Percentiles rank a stretch among this genome's conserved stretches.
Conservation (phyloP, 441 rosid genomes). For the Mallotus japonicus region DNA sequence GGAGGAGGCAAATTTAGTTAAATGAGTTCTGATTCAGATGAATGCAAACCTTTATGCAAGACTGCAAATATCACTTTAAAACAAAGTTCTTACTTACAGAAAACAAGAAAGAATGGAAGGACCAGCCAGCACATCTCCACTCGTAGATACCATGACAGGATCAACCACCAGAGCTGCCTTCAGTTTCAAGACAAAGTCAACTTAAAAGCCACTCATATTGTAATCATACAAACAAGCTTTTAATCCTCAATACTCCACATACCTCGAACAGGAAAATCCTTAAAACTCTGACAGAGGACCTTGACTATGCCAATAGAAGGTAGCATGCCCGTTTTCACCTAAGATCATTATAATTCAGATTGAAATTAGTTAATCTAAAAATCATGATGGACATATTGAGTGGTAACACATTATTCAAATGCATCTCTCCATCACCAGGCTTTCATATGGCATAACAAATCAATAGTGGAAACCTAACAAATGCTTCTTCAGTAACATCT, state of each 20-base stretch:
- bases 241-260: constrained; percentile 14
- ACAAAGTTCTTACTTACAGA: constrained; percentile 44
- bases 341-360: constrained; percentile 18
- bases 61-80: background rate
- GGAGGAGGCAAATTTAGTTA: background rate
- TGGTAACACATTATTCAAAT: background rate
- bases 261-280: constrained; percentile 69
- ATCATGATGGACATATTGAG: background rate
- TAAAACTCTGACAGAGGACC: constrained; percentile 54
- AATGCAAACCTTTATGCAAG: background rate
- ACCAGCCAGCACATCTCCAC: constrained; percentile 91
- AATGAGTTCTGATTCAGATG: background rate
- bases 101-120: constrained; percentile 68
- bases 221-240: background rate
- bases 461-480: too few species aligned
- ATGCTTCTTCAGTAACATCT: background rate
- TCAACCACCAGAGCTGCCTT: constrained; percentile 95
- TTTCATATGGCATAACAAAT: background rate
- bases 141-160: constrained; percentile 97
- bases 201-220: constrained; percentile 21
- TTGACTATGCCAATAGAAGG: constrained; percentile 67
- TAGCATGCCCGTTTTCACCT: constrained; percentile 98
- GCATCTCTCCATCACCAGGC: background rate
- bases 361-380: constrained; percentile 7
- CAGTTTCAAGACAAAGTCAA: constrained; percentile 37